phyloP scores from a whole-genome alignment of 2,329 filamentous ascomycete species.

The Macrophomina pseudophaseolina region DNA sequence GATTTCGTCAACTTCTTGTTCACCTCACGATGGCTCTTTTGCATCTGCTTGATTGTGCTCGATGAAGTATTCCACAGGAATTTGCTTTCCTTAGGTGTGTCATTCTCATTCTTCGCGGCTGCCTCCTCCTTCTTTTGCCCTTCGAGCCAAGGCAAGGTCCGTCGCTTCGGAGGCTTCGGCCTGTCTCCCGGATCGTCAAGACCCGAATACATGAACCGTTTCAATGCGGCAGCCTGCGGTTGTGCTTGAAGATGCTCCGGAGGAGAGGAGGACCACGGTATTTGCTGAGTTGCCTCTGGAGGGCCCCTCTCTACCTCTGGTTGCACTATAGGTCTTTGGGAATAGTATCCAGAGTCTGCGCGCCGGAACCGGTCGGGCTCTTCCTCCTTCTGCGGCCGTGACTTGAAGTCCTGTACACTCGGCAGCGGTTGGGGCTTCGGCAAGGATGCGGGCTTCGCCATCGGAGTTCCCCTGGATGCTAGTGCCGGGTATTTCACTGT shows the following conservation, averaged over 20 bases:
- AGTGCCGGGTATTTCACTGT: constrained; percentile 50
- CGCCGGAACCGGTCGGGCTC: not conserved
- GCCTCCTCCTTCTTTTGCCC: constrained; percentile 41
- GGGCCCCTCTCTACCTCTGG: constrained; percentile 6
- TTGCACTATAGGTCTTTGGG: constrained; percentile 27
- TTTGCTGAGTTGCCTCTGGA: constrained; percentile 59
- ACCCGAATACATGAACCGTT: constrained; percentile 23
- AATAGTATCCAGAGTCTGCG: constrained; percentile 30
- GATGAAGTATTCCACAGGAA: constrained; percentile 75
- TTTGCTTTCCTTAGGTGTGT: constrained; percentile 52
- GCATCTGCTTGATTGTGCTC: constrained; percentile 77
- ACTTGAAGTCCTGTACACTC: not conserved
- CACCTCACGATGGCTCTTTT: constrained; percentile 72
- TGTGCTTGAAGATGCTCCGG: constrained; percentile 48
- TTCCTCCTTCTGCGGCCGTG: not conserved
- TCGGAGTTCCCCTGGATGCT: constrained; percentile 29
- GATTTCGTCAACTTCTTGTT: constrained; percentile 56
- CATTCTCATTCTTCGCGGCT: constrained; percentile 41
- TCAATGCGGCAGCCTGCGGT: constrained; percentile 29
- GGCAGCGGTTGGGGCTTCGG: constrained; percentile 2
- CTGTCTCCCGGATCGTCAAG: constrained; percentile 35
- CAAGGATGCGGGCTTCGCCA: not conserved
- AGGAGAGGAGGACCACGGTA: constrained; percentile 77
- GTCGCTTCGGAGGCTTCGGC: constrained; percentile 60
- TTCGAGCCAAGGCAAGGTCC: constrained; percentile 66